Base-by-base conservation (phyloP, 148 eudicot genomes). In the Gaultheria prostrata region DNA sequence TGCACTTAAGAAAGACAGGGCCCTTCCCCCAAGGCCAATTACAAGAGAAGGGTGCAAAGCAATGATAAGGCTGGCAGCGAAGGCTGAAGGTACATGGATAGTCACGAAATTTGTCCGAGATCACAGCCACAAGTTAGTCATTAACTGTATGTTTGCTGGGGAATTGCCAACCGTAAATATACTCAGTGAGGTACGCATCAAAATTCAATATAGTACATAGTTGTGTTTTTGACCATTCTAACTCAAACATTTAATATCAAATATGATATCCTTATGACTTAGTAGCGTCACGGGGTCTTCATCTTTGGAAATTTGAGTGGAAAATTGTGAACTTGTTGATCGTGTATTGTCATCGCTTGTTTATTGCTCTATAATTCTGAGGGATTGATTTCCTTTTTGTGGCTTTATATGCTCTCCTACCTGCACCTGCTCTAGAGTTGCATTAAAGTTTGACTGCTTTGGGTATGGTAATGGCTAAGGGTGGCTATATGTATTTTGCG, bases 21-120 rank as follows among this genome's bases (percentile, higher is more conserved):
- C 49, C 49, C 79, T 76, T 49, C 57, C 79, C 14, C 79, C 59
- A 24, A 76, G 57, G 59, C 79, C 59, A 50, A 76, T 76, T 49
- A 76, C 79, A 76, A 50, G 79, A 76, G 79, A 76, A 76, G 79
- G 79, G 20, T 76, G 79, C 59, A 76, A 76, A 50, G 57, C 79
- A 1, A 76, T 76, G 79, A 76, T 50, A 45, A 49, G 79, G 79
- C 21, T 76, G 35, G 79, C 78, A 10, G 54, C 35, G 24, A 76
- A 30, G 28, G 79, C 49, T 26, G 79, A 15, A 76, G 57, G 79
- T 49, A 26, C 28, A 49, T 76, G 59, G 57, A 15, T 26, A 49
- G 57, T 26, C 59, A 76, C 78, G 53, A 76, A 76, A 50, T 76
- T 76, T 26, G 57, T 76, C 20, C 79, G 21, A 50, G 79, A 76